Conservation (phyloP, 176 grass and related monocot species). For the Oryza meridionalis region DNA sequence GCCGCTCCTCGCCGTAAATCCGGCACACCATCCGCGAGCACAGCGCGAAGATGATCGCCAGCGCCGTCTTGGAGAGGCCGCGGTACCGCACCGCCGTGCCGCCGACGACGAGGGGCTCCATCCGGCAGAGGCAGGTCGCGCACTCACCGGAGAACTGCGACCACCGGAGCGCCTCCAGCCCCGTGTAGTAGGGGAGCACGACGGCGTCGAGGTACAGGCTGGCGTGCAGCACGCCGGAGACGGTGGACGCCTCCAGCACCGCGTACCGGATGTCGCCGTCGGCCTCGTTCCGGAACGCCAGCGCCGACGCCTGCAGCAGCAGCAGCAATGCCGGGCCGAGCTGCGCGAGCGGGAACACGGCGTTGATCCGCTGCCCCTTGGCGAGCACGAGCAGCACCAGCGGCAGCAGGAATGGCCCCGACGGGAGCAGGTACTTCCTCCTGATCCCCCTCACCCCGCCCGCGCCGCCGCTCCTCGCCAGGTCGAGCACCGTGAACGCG, state of each 20-base stretch:
- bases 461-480: constrained; percentile 21
- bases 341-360: constrained; percentile 75
- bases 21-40: constrained; percentile 93
- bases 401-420: constrained; percentile 79
- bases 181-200: constrained; percentile 95
- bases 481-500: constrained; percentile 69
- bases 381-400: constrained; percentile 78
- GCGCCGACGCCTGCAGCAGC: constrained; percentile 83
- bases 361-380: constrained; percentile 79
- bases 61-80: constrained; percentile 82
- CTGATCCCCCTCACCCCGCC: constrained; percentile 43
- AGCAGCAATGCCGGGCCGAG: constrained; percentile 86
- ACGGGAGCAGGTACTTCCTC: constrained; percentile 83
- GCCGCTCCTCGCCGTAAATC: constrained; percentile 77
- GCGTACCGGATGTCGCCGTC: constrained; percentile 84
- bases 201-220: constrained; percentile 82
- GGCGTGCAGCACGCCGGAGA: constrained; percentile 91
- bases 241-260: constrained; percentile 91
- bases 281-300: constrained; percentile 85
- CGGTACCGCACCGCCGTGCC: constrained; percentile 63
- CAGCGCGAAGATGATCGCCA: constrained; percentile 76
- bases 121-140: constrained; percentile 87
- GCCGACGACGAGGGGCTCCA: constrained; percentile 66
- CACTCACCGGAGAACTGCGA: constrained; percentile 86
- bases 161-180: constrained; percentile 73